phyloP scores from a whole-genome alignment of 371 early-diverging fungal genomes.

The Zychaea mexicana region DNA sequence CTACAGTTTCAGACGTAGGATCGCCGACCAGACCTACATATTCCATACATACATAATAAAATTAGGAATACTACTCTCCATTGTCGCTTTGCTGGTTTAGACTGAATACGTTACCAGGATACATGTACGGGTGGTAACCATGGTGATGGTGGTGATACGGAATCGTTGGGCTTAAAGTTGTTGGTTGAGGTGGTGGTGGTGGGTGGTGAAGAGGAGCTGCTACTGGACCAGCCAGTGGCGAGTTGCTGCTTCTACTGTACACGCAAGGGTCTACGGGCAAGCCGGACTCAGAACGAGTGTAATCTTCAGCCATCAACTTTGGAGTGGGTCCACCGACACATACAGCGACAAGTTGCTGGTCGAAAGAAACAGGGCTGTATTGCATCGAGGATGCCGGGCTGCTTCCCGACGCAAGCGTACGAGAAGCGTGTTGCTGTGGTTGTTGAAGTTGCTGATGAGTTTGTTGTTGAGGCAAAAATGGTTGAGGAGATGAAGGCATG shows the following conservation, averaged over 20 bases:
- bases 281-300: conserved; percentile 17
- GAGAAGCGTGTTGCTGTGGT: neutral
- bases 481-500: conserved; percentile 8
- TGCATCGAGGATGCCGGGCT: neutral
- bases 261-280: conserved; percentile 25
- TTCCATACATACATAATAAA: too few species aligned
- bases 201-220: neutral
- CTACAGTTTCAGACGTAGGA: neutral
- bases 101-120: conserved; percentile 12
- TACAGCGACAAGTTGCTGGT: neutral
- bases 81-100: too few species aligned
- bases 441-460: conserved; percentile 12
- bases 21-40: neutral
- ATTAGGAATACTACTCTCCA: too few species aligned
- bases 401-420: conserved; percentile 23
- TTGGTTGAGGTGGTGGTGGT: neutral
- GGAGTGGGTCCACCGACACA: neutral
- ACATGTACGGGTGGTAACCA: conserved; percentile 19
- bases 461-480: conserved; percentile 12
- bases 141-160: neutral
- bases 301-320: neutral
- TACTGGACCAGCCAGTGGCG: conserved; percentile 19
- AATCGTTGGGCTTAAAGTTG: conserved; percentile 9
- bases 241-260: neutral
- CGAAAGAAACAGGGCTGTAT: conserved; percentile 5